These are phyloP conservation scores for Setomelanomma holmii DNA, from an alignment of 2,329 filamentous ascomycete species.

Conservation along the genomic window DNA sequence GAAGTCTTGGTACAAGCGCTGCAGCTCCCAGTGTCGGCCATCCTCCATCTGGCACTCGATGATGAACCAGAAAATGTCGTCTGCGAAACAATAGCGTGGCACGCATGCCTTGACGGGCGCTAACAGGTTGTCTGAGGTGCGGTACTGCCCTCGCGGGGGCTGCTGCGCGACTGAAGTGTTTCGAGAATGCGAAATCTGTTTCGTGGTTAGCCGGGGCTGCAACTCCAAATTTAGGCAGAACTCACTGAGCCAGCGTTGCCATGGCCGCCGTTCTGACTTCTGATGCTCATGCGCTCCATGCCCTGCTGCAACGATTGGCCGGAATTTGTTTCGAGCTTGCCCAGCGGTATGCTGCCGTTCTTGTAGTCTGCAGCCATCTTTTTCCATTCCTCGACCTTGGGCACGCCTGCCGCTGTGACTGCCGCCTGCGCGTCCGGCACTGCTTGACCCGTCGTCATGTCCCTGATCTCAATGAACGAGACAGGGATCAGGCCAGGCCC, in stretches of 20 bases:
- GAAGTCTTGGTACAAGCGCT: conserved; percentile 96
- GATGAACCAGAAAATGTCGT: conserved; percentile 99
- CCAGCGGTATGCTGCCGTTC: conserved; percentile 96
- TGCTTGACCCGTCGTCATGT: conserved; percentile 86
- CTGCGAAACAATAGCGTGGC: conserved; percentile 91
- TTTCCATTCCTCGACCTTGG: conserved; percentile 98
- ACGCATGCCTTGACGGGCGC: conserved; percentile 85
- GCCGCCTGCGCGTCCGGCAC: conserved; percentile 85
- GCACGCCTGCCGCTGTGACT: conserved; percentile 86
- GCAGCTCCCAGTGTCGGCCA: conserved; percentile 89
- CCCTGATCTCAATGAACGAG: conserved; percentile 93
- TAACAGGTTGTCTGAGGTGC: conserved; percentile 58
- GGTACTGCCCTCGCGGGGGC: conserved; percentile 50
- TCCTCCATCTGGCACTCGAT: conserved; percentile 92
- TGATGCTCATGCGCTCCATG: conserved; percentile 79
- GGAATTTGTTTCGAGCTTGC: conserved; percentile 74
- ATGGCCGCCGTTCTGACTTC: conserved; percentile 41
- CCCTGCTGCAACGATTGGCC: conserved; percentile 61
- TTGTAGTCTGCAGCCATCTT: conserved; percentile 99
- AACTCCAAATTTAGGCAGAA: conserved; percentile 15
- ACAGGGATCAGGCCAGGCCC: conserved; percentile 95
- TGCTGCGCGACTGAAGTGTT: conserved; percentile 49
- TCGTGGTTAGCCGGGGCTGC: conserved; percentile 20
- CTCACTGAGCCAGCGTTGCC: conserved; percentile 41
- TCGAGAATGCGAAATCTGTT: conserved; percentile 42